Evolutionary conservation across 768 basidiomycete species (phyloP), one percentile per base, ranked within the genome.

Genomic region (Grammothele lineata): DNA sequence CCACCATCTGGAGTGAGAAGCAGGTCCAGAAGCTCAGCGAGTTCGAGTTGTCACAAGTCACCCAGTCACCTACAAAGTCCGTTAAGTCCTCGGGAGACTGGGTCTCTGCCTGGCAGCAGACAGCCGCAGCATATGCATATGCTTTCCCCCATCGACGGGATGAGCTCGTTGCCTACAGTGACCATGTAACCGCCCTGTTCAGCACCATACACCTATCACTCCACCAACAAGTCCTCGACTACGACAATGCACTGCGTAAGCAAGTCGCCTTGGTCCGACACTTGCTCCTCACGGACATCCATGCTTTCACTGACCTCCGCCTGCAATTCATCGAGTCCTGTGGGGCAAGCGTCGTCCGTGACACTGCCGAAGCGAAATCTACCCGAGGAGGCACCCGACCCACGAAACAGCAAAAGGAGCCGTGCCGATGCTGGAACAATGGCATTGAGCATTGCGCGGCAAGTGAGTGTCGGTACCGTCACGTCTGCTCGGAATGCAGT

Each of bases 31-130:
- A 14, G 27, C 11, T 25, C 33, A 32, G 49, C 75, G 66, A 68
- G 62, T 30, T 92, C 90, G 27, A 30, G 14, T 14, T 30, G 8
- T 30, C 27, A 7, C 27, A 7, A 7, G 27, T 7, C 27, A 30
- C 27, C 8, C 7, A 7, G 7, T 14, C 8, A 33, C 45, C 56
- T 3, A 43, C 51, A n/a, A 37, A 45, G 26, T 47, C 14, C 10
- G 53, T 67, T 43, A 21, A 22, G 17, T 53, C 54, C 19, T 23
- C 24, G 2, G 43, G 48, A 2, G 56, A 68, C 4, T 69, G 64
- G 64, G 25, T 47, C 30, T 23, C 42, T 4, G 63, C 66, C 0
- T 67, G 59, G 54, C 24, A 49, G 7, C 9, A n/a, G 0, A 37
- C 50, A 11, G 14, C 35, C 6, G 32, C 44, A 34, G 63, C 66